Base-by-base conservation (phyloP, 2,329 filamentous ascomycete species). In the Fusarium musae region DNA sequence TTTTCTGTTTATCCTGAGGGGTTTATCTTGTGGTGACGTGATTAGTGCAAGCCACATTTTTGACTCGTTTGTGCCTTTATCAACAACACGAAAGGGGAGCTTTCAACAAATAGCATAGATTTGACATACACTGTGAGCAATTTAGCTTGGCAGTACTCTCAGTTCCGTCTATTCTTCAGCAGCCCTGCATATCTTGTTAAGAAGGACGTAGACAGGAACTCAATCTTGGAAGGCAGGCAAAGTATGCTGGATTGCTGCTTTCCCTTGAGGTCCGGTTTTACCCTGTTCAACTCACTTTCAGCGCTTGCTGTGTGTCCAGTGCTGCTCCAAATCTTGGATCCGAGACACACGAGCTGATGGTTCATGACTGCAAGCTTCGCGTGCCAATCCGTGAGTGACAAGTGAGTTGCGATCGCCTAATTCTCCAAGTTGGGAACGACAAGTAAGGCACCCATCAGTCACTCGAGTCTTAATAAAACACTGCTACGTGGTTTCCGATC, bases 231-330 rank as follows among this genome's bases (percentile, higher is more conserved):
- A 7, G 8, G 43, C 17, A 28, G 43, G 17, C 5, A 28, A 21
- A 46, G 11, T 0, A 28, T 46, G 2, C 8, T 5, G 23, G 8
- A 3, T 28, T 21, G 23, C 17, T 28, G 8, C 43, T 28, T 46
- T 13, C 2, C 3, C 23, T 44, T 0, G 6, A 19, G 23, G 4
- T 6, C 3, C 8, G 9, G 17, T 1, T 3, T 46, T 19, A 46
- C 3, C n/a, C 16, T 23, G 32, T 34, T 19, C 23, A 26, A 3
- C 2, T 17, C 23, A 7, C 43, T 5, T 21, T 28, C 8, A 28
- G 17, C 5, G 43, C 11, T 46, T 21, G 11, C 43, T 21, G 3
- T 6, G 3, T 21, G 5, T 4, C 8, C 23, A 46, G 23, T 46
- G 2, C 11, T 3, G 8, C 17, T 28, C 9, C 15, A 8, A 28